phyloP scores from a whole-genome alignment of 495 filamentous ascomycete genomes.

The Lasiosphaeris hirsuta region DNA sequence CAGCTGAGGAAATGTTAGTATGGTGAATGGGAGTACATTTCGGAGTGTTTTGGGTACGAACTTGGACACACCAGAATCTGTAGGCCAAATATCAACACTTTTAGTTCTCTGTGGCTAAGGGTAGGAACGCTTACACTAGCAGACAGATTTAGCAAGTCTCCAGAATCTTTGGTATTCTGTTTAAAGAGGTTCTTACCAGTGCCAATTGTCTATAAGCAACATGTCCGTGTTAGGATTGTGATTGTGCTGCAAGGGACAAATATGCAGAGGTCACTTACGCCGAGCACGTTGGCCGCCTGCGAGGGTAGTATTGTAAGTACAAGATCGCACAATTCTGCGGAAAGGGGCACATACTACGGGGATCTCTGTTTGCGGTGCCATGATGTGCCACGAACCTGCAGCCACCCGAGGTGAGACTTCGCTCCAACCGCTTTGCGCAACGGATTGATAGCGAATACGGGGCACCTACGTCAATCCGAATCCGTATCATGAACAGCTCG shows the following conservation, averaged over 20 bases:
- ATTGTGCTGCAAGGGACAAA: not conserved
- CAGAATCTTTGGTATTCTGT: not conserved
- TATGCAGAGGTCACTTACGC: slow-evolving; percentile 33
- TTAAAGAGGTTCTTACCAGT: slow-evolving; percentile 29
- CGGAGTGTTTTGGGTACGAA: slow-evolving; percentile 15
- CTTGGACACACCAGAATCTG: slow-evolving; percentile 51
- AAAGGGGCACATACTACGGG: slow-evolving; percentile 30
- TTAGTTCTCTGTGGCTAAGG: not conserved
- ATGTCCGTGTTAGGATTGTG: too few species aligned
- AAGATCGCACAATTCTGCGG: too few species aligned
- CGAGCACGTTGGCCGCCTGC: slow-evolving; percentile 48
- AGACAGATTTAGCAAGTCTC: not conserved
- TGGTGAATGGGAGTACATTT: not conserved
- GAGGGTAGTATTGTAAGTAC: slow-evolving; percentile 2
- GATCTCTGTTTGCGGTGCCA: slow-evolving; percentile 45
- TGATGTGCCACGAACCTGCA: slow-evolving; percentile 9
- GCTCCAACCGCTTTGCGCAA: too few species aligned
- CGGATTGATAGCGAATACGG: too few species aligned
- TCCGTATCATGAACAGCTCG: too few species aligned
- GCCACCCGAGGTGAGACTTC: too few species aligned
- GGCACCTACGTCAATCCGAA: too few species aligned
- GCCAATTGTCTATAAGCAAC: slow-evolving; percentile 37
- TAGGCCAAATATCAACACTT: not conserved
- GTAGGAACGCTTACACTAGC: slow-evolving; percentile 15
- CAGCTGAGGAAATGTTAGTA: slow-evolving; percentile 24